Conservation (phyloP, 148 eudicot species). For the Linanthus parryae region DNA sequence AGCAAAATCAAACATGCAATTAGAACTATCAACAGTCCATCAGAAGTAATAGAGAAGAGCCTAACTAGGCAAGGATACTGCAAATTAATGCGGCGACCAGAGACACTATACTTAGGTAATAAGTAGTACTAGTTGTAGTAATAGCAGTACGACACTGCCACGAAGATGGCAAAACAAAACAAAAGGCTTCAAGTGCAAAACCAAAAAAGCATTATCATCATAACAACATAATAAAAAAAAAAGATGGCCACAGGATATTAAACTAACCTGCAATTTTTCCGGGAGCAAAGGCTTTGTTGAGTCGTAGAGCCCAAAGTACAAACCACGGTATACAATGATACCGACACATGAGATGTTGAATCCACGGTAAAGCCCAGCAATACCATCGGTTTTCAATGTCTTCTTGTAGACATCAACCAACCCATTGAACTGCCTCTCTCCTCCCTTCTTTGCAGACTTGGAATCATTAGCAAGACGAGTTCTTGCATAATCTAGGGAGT, state of each 20-base stretch:
- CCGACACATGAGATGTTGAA: constrained; percentile 13
- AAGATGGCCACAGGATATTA: background rate
- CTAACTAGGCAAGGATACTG: background rate
- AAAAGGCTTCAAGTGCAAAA: background rate
- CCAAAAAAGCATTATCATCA: background rate
- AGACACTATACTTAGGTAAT: background rate
- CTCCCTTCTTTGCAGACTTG: constrained; percentile 14
- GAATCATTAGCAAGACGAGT: constrained; percentile 12
- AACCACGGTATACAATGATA: constrained; percentile 13
- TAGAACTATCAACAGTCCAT: no score
- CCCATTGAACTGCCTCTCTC: constrained; percentile 13
- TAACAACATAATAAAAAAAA: background rate
- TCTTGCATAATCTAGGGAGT: constrained; percentile 11
- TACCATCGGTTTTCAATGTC: constrained; percentile 6
- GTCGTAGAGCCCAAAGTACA: constrained; percentile 11
- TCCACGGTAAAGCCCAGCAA: constrained; percentile 14
- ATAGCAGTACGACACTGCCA: background rate
- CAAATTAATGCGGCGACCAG: background rate
- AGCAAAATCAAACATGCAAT: no score
- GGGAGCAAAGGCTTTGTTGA: constrained; percentile 10
- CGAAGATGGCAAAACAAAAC: background rate
- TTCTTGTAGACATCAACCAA: constrained; percentile 12
- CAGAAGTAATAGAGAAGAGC: no score
- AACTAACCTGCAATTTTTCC: constrained; percentile 6
- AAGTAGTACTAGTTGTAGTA: background rate